Conservation (phyloP, 148 eudicot species). For the Heliamphora exappendiculata region DNA sequence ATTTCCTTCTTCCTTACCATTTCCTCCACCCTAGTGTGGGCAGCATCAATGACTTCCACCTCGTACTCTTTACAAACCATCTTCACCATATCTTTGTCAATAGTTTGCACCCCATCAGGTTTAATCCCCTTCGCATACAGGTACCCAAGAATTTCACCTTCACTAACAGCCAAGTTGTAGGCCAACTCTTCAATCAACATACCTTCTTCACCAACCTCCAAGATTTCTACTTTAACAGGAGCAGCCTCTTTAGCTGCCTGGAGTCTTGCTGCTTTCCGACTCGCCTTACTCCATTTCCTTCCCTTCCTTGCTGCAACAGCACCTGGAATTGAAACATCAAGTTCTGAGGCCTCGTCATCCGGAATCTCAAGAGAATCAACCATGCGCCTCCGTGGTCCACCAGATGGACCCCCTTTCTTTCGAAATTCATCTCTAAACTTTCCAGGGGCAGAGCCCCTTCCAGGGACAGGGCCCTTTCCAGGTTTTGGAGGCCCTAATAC, state of each 20-base stretch:
- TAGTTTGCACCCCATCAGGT: constrained; percentile 74
- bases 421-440: constrained; percentile 63
- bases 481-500: constrained; percentile 74
- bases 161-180: constrained; percentile 74
- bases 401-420: constrained; percentile 53
- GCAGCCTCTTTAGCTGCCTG: constrained; percentile 90
- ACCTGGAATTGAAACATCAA: constrained; percentile 61
- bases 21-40: constrained; percentile 51
- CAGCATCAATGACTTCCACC: constrained; percentile 82
- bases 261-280: constrained; percentile 86
- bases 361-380: constrained; percentile 31
- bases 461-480: constrained; percentile 42
- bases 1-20: constrained; percentile 87
- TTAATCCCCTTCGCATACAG: constrained; percentile 76
- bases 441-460: constrained; percentile 35
- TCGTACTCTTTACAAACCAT: constrained; percentile 78
- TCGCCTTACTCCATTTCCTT: constrained; percentile 87
- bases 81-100: constrained; percentile 85
- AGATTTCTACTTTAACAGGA: constrained; percentile 78
- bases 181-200: constrained; percentile 85
- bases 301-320: constrained; percentile 57
- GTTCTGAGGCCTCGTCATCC: constrained; percentile 71
- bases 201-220: constrained; percentile 88
- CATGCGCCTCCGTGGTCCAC: constrained; percentile 61
- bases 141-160: constrained; percentile 85